Evolutionary conservation across 495 filamentous ascomycete genomes (phyloP).

Genomic region (Cercophora samala): DNA sequence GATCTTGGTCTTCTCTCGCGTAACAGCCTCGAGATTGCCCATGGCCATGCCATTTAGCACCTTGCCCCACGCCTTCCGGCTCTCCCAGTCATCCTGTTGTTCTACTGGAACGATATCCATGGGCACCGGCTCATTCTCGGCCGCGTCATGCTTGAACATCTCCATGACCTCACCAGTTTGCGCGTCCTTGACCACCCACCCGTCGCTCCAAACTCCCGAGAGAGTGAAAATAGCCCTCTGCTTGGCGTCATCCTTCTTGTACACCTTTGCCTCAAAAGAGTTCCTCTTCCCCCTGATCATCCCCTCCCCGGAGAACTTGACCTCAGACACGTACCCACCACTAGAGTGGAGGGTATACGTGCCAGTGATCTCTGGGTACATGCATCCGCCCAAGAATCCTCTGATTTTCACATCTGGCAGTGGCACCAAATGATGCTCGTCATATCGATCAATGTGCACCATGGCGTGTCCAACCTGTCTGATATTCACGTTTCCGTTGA

Average conservation of each 20-base stretch:
- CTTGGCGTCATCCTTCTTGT: constrained; percentile 18
- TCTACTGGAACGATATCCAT: constrained; percentile 28
- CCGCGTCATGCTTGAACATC: constrained; percentile 32
- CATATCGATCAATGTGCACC: constrained; percentile 44
- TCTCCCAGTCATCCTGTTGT: constrained; percentile 46
- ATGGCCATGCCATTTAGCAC: constrained; percentile 32
- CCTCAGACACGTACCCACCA: constrained; percentile 37
- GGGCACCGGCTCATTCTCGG: constrained; percentile 27
- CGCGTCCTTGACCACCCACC: constrained; percentile 37
- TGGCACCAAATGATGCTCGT: constrained; percentile 51
- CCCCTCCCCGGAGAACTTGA: constrained; percentile 39
- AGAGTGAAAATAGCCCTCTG: constrained; percentile 32
- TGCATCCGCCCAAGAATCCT: constrained; percentile 40
- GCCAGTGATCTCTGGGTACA: constrained; percentile 44
- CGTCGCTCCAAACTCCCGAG: constrained; percentile 41
- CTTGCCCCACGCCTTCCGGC: constrained; percentile 40
- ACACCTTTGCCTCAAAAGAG: constrained; percentile 31
- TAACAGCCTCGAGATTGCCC: constrained; percentile 38
- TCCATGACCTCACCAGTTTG: constrained; percentile 33
- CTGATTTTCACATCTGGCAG: constrained; percentile 45
- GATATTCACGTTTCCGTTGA: constrained; percentile 72
- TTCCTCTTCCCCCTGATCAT: constrained; percentile 38
- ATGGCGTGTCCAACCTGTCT: constrained; percentile 79
- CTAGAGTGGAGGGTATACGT: constrained; percentile 37
- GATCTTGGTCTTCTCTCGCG: constrained; percentile 37